phyloP scores from a whole-genome alignment of 2,329 filamentous ascomycete genomes.

The Cladosporium sp. region DNA sequence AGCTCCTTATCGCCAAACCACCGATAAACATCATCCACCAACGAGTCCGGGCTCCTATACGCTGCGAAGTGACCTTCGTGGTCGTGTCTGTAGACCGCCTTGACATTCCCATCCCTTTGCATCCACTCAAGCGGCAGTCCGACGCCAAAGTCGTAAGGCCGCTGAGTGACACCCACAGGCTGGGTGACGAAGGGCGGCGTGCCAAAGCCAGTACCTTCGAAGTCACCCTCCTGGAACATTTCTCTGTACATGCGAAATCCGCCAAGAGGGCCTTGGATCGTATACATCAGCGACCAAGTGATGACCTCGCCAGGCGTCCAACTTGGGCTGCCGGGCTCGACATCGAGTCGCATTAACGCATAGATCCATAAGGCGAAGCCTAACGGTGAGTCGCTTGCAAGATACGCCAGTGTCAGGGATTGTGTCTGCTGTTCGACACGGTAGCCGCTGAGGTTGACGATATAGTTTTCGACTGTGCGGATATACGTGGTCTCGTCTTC shows the following conservation, averaged over 20 bases:
- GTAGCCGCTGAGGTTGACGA: background rate
- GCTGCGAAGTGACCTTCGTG: constrained; percentile 59
- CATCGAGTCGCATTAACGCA: constrained; percentile 44
- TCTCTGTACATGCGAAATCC: constrained; percentile 74
- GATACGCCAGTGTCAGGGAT: constrained; percentile 69
- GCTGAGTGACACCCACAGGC: constrained; percentile 31
- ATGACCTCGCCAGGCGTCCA: constrained; percentile 10
- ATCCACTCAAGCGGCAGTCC: constrained; percentile 56
- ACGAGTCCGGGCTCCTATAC: constrained; percentile 52
- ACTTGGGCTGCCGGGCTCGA: background rate
- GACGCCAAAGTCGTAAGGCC: constrained; percentile 6
- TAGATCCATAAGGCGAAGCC: constrained; percentile 73
- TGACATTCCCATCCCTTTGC: constrained; percentile 55
- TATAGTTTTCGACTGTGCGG: background rate
- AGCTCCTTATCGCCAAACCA: constrained; percentile 53
- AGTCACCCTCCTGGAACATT: constrained; percentile 28
- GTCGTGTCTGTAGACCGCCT: constrained; percentile 51
- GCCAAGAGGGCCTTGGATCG: constrained; percentile 46
- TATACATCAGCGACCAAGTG: constrained; percentile 18
- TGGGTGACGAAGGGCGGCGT: constrained; percentile 38
- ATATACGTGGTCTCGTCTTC: background rate
- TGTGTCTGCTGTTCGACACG: background rate
- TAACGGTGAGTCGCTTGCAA: constrained; percentile 66
- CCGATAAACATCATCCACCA: constrained; percentile 51
- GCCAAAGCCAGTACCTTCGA: constrained; percentile 11